phyloP scores from a whole-genome alignment of 2,329 filamentous ascomycete species.

The Colletotrichum cuscutae region DNA sequence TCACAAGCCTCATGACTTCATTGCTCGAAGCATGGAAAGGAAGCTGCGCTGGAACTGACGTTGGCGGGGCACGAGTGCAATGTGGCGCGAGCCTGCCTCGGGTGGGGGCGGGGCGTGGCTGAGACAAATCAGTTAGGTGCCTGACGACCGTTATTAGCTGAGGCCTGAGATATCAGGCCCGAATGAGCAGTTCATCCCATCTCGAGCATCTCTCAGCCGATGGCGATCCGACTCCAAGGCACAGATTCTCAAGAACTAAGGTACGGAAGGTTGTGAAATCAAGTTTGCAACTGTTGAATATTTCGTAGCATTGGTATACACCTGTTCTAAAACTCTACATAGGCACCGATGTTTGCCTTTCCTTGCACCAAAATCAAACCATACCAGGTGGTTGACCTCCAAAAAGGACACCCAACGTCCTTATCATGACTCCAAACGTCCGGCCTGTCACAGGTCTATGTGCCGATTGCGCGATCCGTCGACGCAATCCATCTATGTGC shows the following conservation, averaged over 20 bases:
- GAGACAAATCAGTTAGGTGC: not conserved
- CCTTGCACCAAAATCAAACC: constrained; percentile 14
- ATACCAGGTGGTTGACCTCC: constrained; percentile 22
- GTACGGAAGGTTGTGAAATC: not conserved
- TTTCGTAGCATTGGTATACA: constrained; percentile 26
- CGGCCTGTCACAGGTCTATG: constrained; percentile 28
- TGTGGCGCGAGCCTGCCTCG: constrained; percentile 8
- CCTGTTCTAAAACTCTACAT: constrained; percentile 16
- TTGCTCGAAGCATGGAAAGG: constrained; percentile 24
- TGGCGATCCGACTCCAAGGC: not conserved
- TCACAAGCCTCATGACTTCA: constrained; percentile 32
- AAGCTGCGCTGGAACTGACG: constrained; percentile 24
- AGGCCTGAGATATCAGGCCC: not conserved
- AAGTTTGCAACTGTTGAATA: not conserved
- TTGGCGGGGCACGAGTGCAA: constrained; percentile 30
- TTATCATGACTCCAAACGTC: constrained; percentile 34
- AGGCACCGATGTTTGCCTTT: constrained; percentile 13
- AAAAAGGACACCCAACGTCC: constrained; percentile 33
- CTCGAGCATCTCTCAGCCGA: too few species aligned
- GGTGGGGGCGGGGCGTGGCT: constrained; percentile 31
- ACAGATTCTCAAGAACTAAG: not conserved
- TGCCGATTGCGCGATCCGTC: constrained; percentile 28
- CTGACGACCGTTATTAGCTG: not conserved
- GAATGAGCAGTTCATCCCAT: constrained; percentile 3
- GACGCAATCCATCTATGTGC: constrained; percentile 32